phyloP scores from a whole-genome alignment of 176 grass and related monocot genomes.

The Oryza rufipogon region DNA sequence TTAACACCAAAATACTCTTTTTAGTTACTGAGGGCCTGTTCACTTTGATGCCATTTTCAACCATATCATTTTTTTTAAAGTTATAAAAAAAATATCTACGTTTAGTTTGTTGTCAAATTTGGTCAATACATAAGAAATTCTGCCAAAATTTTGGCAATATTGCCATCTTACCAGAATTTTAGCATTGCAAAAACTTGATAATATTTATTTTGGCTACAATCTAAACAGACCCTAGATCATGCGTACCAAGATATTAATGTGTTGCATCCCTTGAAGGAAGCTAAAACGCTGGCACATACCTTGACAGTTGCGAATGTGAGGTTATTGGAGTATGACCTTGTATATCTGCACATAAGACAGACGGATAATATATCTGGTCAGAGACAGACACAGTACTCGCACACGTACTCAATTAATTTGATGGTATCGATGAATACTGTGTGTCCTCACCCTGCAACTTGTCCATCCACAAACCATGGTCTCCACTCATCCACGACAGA shows the following conservation, averaged over 20 bases:
- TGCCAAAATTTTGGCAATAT: no score
- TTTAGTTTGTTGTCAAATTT: no score
- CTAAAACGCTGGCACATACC: conserved; percentile 8
- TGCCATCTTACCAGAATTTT: no score
- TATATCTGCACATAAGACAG: conserved; percentile 50
- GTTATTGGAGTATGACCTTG: conserved; percentile 58
- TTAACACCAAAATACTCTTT: not conserved
- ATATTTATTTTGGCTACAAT: no score
- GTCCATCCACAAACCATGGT: conserved; percentile 60
- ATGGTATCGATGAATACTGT: not conserved
- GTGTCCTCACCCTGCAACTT: conserved; percentile 63
- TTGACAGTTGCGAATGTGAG: conserved; percentile 72
- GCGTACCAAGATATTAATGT: no score
- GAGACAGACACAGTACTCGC: not conserved
- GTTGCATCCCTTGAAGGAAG: not conserved
- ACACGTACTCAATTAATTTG: not conserved
- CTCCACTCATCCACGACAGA: conserved; percentile 56
- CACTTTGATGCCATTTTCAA: no score
- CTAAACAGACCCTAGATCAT: not conserved
- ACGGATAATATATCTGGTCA: not conserved
- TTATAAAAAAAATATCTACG: no score
- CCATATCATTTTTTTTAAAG: no score
- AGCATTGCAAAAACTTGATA: no score
- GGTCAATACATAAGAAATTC: no score
- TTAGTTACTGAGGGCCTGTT: not conserved